A percentile compares a stretch with the other conserved stretches of the same genome.
phyloP scores from a whole-genome alignment of 2,329 filamentous ascomycete species.

The Penicillium sp. region DNA sequence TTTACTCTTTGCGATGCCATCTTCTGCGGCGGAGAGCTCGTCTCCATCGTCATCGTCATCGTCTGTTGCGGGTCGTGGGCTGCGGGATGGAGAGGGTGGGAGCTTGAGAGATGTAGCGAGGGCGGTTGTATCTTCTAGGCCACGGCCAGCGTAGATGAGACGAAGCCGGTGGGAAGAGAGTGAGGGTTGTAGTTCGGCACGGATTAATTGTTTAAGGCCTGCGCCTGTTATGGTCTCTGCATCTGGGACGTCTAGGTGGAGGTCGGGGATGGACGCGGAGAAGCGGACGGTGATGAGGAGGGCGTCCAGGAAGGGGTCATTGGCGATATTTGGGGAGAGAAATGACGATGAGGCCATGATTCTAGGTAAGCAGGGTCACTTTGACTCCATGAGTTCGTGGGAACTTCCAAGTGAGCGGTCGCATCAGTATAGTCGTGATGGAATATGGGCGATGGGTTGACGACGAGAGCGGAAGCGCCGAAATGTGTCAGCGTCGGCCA shows the following conservation, averaged over 20 bases:
- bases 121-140: constrained; percentile 75
- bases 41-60: constrained; percentile 33
- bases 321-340: constrained; percentile 20
- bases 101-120: constrained; percentile 72
- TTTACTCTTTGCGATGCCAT: constrained; percentile 19
- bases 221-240: constrained; percentile 75
- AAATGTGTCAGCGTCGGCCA: no score
- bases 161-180: constrained; percentile 75
- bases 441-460: no score
- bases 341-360: constrained; percentile 30
- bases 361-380: no score
- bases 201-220: constrained; percentile 81
- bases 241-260: constrained; percentile 74
- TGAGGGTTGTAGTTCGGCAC: constrained; percentile 68
- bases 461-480: no score
- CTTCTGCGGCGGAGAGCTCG: constrained; percentile 12
- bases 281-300: constrained; percentile 89
- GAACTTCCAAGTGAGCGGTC: no score
- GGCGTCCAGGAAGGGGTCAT: constrained; percentile 22
- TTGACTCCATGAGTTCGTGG: no score
- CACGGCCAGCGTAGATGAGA: constrained; percentile 87
- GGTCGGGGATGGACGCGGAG: constrained; percentile 81
- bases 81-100: constrained; percentile 61
- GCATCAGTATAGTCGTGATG: no score
- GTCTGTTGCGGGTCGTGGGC: constrained; percentile 32